phyloP scores from a whole-genome alignment of 2,329 filamentous ascomycete species.

The Byssothecium circinans region DNA sequence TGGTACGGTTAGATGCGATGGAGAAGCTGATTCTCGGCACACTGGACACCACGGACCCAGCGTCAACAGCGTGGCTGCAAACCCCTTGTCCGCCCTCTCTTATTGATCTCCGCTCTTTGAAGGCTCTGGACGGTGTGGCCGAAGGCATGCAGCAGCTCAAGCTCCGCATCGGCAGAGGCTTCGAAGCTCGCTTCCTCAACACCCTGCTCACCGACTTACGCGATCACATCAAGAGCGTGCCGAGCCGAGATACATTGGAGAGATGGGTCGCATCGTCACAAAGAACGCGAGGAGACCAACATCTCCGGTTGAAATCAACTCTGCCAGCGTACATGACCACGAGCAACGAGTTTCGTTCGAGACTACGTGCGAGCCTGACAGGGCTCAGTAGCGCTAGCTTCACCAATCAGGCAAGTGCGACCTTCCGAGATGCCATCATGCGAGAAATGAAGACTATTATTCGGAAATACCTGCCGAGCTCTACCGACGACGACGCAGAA shows the following conservation, averaged over 20 bases:
- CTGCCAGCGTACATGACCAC: constrained; percentile 79
- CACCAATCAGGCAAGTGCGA: constrained; percentile 76
- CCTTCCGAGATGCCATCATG: constrained; percentile 80
- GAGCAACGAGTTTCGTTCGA: constrained; percentile 68
- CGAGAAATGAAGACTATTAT: constrained; percentile 87
- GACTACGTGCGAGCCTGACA: constrained; percentile 70
- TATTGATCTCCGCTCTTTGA: constrained; percentile 73
- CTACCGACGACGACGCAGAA: constrained; percentile 89
- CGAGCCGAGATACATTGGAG: constrained; percentile 72
- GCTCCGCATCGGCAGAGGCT: constrained; percentile 81
- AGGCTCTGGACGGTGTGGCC: constrained; percentile 77
- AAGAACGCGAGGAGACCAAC: constrained; percentile 65
- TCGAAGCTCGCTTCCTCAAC: constrained; percentile 77
- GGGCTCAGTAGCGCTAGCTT: constrained; percentile 82
- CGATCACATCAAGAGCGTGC: constrained; percentile 74
- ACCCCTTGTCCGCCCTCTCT: constrained; percentile 46
- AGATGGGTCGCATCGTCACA: constrained; percentile 81
- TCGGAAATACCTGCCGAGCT: constrained; percentile 81
- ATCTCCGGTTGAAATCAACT: constrained; percentile 66
- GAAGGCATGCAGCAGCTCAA: constrained; percentile 76
- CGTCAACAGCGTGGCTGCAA: constrained; percentile 36
- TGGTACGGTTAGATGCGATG: constrained; percentile 74
- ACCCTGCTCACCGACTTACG: constrained; percentile 78
- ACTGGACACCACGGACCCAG: constrained; percentile 44
- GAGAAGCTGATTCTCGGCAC: constrained; percentile 81